A percentile compares a stretch with the other conserved stretches of the same genome.
These are phyloP conservation scores for Agastache rugosa DNA, from an alignment of 257 asterid species.

Conservation along the genomic window DNA sequence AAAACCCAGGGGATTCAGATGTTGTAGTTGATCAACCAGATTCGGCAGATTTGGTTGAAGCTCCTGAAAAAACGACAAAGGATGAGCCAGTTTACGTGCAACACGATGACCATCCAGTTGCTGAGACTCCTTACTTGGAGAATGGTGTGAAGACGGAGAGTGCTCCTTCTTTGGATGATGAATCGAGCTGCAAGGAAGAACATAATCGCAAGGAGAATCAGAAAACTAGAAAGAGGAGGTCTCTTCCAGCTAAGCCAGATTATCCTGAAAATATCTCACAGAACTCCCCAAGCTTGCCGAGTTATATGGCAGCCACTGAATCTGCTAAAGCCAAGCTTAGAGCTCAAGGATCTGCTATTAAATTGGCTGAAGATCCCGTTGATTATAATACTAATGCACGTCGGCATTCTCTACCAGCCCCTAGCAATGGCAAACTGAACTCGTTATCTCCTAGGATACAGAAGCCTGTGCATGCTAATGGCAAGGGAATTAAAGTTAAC, in stretches of 20 bases:
- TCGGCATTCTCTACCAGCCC: constrained; percentile 84
- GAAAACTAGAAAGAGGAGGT: constrained; percentile 69
- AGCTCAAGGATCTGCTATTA: constrained; percentile 65
- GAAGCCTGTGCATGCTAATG: constrained; percentile 71
- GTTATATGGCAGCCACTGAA: constrained; percentile 92
- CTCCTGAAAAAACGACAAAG: constrained; percentile 33
- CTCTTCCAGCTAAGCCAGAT: constrained; percentile 79
- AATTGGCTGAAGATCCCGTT: constrained; percentile 60
- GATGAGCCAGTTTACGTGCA: constrained; percentile 52
- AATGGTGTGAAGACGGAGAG: constrained; percentile 51
- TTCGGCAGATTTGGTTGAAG: constrained; percentile 37
- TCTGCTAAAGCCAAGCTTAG: constrained; percentile 97
- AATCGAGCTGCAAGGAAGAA: constrained; percentile 56
- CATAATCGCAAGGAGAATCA: constrained; percentile 63
- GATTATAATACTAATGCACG: constrained; percentile 56
- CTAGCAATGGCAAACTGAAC: constrained; percentile 60
- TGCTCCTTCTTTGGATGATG: constrained; percentile 47
- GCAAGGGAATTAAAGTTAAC: constrained; percentile 68
- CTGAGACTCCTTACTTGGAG: constrained; percentile 50
- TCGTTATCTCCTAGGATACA: constrained; percentile 78
- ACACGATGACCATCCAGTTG: constrained; percentile 44
- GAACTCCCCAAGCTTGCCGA: constrained; percentile 73
- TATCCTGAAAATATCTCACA: constrained; percentile 68
- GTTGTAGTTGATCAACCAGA: constrained; percentile 42
- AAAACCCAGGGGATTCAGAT: constrained; percentile 35